phyloP scores from a whole-genome alignment of 2,329 filamentous ascomycete species.

The Bipolaris cookei region DNA sequence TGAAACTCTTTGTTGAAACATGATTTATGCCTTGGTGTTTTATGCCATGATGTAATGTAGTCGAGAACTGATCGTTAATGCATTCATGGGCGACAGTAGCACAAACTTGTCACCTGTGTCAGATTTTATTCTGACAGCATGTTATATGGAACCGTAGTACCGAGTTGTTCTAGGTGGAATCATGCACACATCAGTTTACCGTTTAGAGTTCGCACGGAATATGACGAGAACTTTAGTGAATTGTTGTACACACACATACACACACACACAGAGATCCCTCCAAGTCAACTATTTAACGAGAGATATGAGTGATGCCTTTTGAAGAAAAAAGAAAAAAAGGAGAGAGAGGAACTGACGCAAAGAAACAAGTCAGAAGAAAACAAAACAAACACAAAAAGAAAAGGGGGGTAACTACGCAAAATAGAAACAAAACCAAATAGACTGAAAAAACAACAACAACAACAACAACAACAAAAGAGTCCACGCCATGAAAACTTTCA shows the following conservation, averaged over 20 bases:
- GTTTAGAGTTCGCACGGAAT: background rate
- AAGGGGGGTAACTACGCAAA: too few species aligned
- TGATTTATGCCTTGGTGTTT: background rate
- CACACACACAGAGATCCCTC: background rate
- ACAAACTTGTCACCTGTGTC: background rate
- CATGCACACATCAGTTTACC: background rate
- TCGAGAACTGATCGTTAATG: too few species aligned
- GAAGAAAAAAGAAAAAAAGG: background rate
- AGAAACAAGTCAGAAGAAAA: background rate
- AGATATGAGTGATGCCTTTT: background rate
- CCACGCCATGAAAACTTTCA: too few species aligned
- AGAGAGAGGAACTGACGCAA: background rate
- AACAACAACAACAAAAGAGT: too few species aligned
- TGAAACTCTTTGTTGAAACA: constrained; percentile 9
- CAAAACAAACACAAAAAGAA: background rate
- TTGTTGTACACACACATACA: background rate
- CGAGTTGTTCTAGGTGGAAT: background rate
- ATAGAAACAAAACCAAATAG: too few species aligned
- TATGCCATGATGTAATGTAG: background rate
- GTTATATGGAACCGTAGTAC: background rate
- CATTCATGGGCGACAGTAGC: too few species aligned
- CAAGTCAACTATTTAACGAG: background rate
- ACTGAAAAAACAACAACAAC: too few species aligned
- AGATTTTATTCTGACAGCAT: background rate
- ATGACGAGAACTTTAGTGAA: too few species aligned